A percentile compares a stretch with the other conserved stretches of the same genome.
These are phyloP conservation scores for Cordyceps farinosa DNA, from an alignment of 2,329 filamentous ascomycete species.

Conservation along the genomic window DNA sequence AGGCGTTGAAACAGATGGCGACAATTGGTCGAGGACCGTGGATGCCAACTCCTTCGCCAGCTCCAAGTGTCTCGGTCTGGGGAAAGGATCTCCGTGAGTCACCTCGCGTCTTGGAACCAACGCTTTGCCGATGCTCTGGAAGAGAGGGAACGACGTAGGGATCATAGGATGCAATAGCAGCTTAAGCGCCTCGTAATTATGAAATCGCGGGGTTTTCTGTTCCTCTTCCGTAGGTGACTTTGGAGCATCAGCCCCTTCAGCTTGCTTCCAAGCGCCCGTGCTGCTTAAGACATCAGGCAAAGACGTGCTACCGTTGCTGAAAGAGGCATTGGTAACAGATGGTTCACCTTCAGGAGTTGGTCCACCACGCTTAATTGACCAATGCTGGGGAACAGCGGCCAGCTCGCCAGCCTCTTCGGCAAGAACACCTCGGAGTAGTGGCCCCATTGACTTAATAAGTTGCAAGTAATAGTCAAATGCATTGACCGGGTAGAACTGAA, in stretches of 20 bases:
- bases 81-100: conserved; percentile 54
- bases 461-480: conserved; percentile 77
- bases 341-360: conserved; percentile 23
- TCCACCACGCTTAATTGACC: conserved; percentile 43
- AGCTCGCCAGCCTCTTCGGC: conserved; percentile 78
- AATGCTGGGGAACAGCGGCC: conserved; percentile 67
- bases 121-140: conserved; percentile 80
- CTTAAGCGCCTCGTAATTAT: conserved; percentile 75
- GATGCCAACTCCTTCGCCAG: conserved; percentile 66
- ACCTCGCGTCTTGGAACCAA: conserved; percentile 68
- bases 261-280: conserved; percentile 27
- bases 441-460: conserved; percentile 72
- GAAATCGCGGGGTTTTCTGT: conserved; percentile 43
- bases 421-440: conserved; percentile 74
- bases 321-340: conserved; percentile 22
- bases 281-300: conserved; percentile 32
- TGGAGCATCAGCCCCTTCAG: conserved; percentile 23
- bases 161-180: conserved; percentile 76
- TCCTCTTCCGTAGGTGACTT: conserved; percentile 44
- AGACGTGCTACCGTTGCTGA: conserved; percentile 30
- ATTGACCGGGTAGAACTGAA: conserved; percentile 72
- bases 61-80: conserved; percentile 50
- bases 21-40: conserved; percentile 65
- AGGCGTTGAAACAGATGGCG: conserved; percentile 40
- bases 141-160: conserved; percentile 75